These are phyloP conservation scores for Aspergillus kassunensis DNA, from an alignment of 495 filamentous ascomycete genomes.

Conservation along the genomic window DNA sequence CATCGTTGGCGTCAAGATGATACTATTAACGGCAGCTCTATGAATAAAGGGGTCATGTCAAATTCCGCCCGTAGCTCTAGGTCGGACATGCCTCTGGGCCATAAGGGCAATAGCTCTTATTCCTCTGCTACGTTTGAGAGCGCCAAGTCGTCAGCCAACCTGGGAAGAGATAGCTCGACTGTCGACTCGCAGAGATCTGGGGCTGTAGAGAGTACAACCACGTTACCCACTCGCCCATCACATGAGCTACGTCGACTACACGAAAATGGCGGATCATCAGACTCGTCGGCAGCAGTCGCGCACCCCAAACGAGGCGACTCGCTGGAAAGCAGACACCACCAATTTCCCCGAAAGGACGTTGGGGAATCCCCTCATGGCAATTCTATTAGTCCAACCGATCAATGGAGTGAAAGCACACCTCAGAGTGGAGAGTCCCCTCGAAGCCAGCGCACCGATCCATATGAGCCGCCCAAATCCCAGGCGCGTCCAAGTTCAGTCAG, in stretches of 20 bases:
- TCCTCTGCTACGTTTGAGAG: slow-evolving; percentile 38
- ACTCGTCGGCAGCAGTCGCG: slow-evolving; percentile 34
- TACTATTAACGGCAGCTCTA: slow-evolving; percentile 46
- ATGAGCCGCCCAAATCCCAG: slow-evolving; percentile 23
- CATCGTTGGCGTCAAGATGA: slow-evolving; percentile 42
- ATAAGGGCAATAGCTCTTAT: slow-evolving; percentile 31
- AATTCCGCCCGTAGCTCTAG: slow-evolving; percentile 63
- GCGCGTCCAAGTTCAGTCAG: slow-evolving; percentile 53
- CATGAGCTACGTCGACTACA: slow-evolving; percentile 37
- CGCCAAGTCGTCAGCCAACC: slow-evolving; percentile 22
- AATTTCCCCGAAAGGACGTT: slow-evolving; percentile 34
- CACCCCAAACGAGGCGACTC: slow-evolving; percentile 58
- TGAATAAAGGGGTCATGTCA: slow-evolving; percentile 54
- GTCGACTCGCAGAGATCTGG: slow-evolving; percentile 15
- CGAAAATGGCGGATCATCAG: slow-evolving; percentile 32
- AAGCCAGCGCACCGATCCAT: slow-evolving; percentile 55
- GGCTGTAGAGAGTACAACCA: slow-evolving; percentile 23
- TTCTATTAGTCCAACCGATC: slow-evolving; percentile 15
- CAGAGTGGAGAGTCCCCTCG: slow-evolving; percentile 44
- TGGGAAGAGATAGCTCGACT: slow-evolving; percentile 25
- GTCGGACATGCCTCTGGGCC: slow-evolving; percentile 40
- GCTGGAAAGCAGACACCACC: slow-evolving; percentile 38
- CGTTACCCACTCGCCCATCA: slow-evolving; percentile 32
- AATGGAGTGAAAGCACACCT: slow-evolving; percentile 17
- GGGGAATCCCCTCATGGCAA: slow-evolving; percentile 25